phyloP scores from a whole-genome alignment of 2,329 filamentous ascomycete species.

The Curvularia sp. region DNA sequence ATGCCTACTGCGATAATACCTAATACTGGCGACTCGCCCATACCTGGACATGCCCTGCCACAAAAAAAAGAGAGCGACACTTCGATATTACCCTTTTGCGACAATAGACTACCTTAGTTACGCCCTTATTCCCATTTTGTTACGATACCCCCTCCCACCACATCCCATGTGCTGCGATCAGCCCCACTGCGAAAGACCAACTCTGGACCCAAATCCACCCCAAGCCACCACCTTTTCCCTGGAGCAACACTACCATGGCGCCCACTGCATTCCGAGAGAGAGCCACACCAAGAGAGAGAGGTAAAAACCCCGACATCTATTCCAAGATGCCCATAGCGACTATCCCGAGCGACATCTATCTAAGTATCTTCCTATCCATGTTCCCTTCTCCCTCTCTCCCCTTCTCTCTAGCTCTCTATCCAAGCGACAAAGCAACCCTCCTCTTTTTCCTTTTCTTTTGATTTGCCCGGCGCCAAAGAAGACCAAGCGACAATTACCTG shows the following conservation, averaged over 20 bases:
- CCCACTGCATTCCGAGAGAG: background rate
- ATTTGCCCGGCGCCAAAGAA: background rate
- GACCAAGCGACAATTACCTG: background rate
- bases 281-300: background rate
- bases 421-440: slow-evolving; percentile 12
- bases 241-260: background rate
- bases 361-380: background rate
- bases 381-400: background rate
- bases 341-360: slow-evolving; percentile 15
- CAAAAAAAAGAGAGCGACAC: background rate
- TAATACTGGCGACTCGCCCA: slow-evolving; percentile 20
- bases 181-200: slow-evolving; percentile 16
- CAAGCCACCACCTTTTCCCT: background rate
- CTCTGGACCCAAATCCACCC: background rate
- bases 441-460: background rate
- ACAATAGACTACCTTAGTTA: background rate
- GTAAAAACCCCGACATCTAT: slow-evolving; percentile 15
- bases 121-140: slow-evolving; percentile 1
- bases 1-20: slow-evolving; percentile 22
- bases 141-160: slow-evolving; percentile 8
- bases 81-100: slow-evolving; percentile 13
- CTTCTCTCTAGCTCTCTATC: background rate
- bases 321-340: slow-evolving; percentile 33
- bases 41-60: slow-evolving; percentile 25
- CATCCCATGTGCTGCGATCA: slow-evolving; percentile 9